Conservation (phyloP, 1,284 basidiomycete genomes). For the Tilletia walkeri region DNA sequence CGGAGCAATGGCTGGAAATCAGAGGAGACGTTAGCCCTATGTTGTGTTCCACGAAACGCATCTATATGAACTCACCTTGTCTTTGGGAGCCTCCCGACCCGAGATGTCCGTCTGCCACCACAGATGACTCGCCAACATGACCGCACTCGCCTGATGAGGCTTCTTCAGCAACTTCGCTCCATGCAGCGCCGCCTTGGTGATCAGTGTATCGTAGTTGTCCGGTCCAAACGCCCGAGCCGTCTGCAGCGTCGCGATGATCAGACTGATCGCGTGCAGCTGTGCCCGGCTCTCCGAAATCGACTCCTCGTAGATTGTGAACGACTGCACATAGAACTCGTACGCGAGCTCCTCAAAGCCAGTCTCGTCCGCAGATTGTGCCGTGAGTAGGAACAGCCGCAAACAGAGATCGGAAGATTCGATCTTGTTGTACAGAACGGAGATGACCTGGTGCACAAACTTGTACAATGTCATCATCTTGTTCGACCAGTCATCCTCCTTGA, state of each 20-base stretch:
- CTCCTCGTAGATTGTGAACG: slow-evolving; percentile 55
- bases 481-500: slow-evolving; percentile 43
- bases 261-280: slow-evolving; percentile 49
- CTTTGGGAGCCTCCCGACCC: slow-evolving; percentile 27
- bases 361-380: slow-evolving; percentile 52
- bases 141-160: slow-evolving; percentile 54
- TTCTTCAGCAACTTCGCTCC: slow-evolving; percentile 54
- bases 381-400: slow-evolving; percentile 48
- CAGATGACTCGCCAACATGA: slow-evolving; percentile 54
- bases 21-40: background rate
- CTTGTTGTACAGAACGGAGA: slow-evolving; percentile 50
- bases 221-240: slow-evolving; percentile 46
- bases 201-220: slow-evolving; percentile 53
- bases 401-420: slow-evolving; percentile 52
- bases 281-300: slow-evolving; percentile 51
- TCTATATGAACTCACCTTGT: slow-evolving; percentile 18
- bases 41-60: background rate
- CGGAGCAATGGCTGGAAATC: slow-evolving; percentile 34
- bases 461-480: slow-evolving; percentile 51
- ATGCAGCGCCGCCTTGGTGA: slow-evolving; percentile 53
- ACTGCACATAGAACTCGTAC: slow-evolving; percentile 55
- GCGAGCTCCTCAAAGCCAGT: slow-evolving; percentile 50
- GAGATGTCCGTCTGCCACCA: slow-evolving; percentile 52
- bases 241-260: slow-evolving; percentile 51
- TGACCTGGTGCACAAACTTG: slow-evolving; percentile 54